Base-by-base conservation (phyloP, 495 filamentous ascomycete species). In the Aspergillus egyptiacus region DNA sequence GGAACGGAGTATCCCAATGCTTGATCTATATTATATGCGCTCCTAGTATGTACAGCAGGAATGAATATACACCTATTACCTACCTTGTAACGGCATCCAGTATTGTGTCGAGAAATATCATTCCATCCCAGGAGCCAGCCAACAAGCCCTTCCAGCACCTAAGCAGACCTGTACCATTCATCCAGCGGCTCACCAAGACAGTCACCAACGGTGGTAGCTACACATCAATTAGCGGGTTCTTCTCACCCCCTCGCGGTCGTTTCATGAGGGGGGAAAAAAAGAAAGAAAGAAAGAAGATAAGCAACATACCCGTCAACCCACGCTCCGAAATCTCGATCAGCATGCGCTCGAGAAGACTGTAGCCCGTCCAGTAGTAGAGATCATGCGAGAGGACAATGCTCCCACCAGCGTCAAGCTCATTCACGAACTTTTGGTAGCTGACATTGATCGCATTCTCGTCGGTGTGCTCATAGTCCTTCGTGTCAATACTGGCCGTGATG, bases 121-220 rank as follows among this genome's bases (percentile, higher is more conserved):
- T 27, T 27, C 25, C 25, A 27, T 27, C 5, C 25, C 25, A 27
- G 25, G 25, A 27, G 25, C 5, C 25, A 27, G 25, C 25, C 25
- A 27, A 27, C 5, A 27, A 27, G 25, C 25, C 25, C 25, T 27
- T 27, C 25, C 25, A 10, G n/a, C n/a, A n/a, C n/a, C n/a, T n/a
- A n/a, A n/a, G 25, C 5, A 27, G 25, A 10, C 25, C 25, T 27
- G 25, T 82, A 91, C 87, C 87, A 91, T 59, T 82, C 79, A 32
- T 63, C 75, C 2, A 55, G 37, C 9, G 81, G 72, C 57, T 90
- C 85, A 10, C 78, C 83, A 14, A 91, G 68, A 63, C 87, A 91
- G 53, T 87, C 75, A 2, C 85, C 87, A 19, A 88, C 76, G 27
- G 87, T 86, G 27, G 88, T 85, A 51, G 58, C 68, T 69, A 48